Evolutionary conservation across 306 rosid species (phyloP).

Genomic region (Hylodesmum podocarpum): DNA sequence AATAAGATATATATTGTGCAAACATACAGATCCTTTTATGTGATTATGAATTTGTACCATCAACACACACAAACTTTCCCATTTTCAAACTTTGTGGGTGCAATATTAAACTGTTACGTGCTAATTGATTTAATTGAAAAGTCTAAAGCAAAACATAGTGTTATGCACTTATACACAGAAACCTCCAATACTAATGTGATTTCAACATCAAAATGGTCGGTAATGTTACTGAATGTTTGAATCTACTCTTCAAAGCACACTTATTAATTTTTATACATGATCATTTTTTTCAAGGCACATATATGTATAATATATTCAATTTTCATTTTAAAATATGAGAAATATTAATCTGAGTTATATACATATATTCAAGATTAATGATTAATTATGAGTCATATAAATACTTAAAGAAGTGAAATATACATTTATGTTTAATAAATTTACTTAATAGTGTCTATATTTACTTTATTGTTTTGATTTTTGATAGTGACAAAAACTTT

Average conservation of each 20-base stretch:
- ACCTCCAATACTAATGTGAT: conserved; percentile 13
- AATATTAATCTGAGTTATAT: no score
- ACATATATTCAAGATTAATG: no score
- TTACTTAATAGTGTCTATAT: no score
- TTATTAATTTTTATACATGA: no score
- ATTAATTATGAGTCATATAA: no score
- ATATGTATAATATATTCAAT: no score
- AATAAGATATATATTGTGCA: neutral
- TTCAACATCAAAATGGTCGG: conserved; percentile 30
- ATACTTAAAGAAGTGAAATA: no score
- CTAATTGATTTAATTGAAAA: neutral
- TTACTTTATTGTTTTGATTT: no score
- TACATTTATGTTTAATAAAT: no score
- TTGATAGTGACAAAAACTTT: no score
- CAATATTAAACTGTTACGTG: conserved; percentile 1
- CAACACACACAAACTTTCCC: neutral
- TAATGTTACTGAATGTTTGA: neutral
- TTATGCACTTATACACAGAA: conserved; percentile 1
- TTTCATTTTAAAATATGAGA: no score
- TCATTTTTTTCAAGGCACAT: no score
- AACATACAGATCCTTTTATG: neutral
- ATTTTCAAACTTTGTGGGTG: conserved; percentile 25
- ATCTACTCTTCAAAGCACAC: neutral
- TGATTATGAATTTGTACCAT: conserved; percentile 12
- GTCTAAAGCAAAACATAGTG: conserved; percentile 7